Conservation (phyloP, 169 alveolate species). For the Toxoplasma gondii region DNA sequence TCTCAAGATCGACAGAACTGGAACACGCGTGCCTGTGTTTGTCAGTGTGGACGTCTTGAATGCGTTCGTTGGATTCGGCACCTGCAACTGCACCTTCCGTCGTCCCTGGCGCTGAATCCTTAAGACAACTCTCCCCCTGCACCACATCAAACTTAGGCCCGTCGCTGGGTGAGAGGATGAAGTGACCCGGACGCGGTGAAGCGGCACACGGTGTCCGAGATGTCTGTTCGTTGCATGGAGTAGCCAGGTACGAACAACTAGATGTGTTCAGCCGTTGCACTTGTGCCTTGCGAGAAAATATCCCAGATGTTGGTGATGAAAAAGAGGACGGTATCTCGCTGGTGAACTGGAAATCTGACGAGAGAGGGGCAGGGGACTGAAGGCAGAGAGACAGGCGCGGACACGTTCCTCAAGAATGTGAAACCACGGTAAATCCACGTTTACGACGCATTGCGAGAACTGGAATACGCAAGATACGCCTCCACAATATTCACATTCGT, state of each 20-base stretch:
- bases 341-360: neutral
- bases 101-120: too few relatives aligned
- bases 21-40: neutral
- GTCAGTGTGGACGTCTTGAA: neutral
- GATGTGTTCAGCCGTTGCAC: neutral
- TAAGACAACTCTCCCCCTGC: too few relatives aligned
- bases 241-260: neutral
- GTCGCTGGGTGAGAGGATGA: neutral
- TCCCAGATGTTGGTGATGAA: neutral
- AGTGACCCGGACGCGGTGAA: neutral
- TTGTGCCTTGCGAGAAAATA: neutral
- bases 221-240: neutral
- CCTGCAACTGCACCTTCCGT: neutral
- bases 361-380: neutral
- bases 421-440: too few relatives aligned
- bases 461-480: too few relatives aligned
- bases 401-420: too few relatives aligned
- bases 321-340: neutral
- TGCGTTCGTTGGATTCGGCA: neutral
- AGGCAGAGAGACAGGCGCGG: too few relatives aligned
- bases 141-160: neutral
- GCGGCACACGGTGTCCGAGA: neutral
- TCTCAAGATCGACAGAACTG: neutral
- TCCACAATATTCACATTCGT: too few relatives aligned
- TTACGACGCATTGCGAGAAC: too few relatives aligned